Conservation (phyloP, 2,329 filamentous ascomycete genomes). For the Botrytis aclada region DNA sequence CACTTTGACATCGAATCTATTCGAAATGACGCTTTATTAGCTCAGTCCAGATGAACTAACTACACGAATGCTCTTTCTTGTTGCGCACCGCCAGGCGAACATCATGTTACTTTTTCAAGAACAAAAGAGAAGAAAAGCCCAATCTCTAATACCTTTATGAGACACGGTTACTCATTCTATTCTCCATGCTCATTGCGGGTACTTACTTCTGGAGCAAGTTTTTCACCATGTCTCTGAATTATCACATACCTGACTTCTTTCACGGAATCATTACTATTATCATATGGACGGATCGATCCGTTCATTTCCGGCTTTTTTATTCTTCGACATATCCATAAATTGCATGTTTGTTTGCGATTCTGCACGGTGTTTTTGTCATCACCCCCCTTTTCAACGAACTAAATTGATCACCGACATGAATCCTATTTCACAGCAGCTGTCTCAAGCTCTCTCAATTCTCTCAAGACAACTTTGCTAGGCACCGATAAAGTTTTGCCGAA, state of each 20-base stretch:
- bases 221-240: background rate
- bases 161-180: background rate
- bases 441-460: background rate
- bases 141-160: too few relatives aligned
- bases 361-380: background rate
- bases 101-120: too few relatives aligned
- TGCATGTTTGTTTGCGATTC: background rate
- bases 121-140: too few relatives aligned
- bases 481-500: too few relatives aligned
- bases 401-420: background rate
- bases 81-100: background rate
- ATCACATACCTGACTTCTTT: background rate
- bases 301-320: background rate
- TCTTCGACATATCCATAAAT: background rate
- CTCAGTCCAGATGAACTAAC: background rate
- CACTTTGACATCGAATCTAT: background rate
- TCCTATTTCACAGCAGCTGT: background rate
- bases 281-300: too few relatives aligned
- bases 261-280: background rate
- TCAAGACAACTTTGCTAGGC: too few relatives aligned
- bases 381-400: background rate
- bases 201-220: rapidly evolving
- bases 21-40: rapidly evolving
- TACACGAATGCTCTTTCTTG: background rate
- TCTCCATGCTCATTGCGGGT: background rate